Evolutionary conservation across 1,139 yeast genomes (phyloP).

Genomic region (Yamadazyma sp.): DNA sequence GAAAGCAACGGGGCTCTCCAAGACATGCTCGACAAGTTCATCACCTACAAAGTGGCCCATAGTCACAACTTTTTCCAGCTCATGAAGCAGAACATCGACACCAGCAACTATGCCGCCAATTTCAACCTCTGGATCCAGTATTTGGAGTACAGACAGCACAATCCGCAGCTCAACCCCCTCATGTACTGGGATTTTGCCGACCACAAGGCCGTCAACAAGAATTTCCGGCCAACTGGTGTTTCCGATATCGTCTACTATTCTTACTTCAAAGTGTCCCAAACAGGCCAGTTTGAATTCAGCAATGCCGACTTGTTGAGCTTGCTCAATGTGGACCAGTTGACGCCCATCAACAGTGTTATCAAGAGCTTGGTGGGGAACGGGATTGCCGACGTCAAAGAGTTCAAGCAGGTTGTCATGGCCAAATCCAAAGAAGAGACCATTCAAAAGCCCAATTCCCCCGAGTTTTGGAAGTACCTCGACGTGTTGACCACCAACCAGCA

Average conservation of each 20-base stretch:
- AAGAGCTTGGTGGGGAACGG: neutral
- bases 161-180: neutral
- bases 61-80: constrained; percentile 29
- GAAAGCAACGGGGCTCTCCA: constrained; percentile 18
- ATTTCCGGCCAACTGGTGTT: neutral
- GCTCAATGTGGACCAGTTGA: constrained; percentile 28
- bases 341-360: constrained; percentile 11
- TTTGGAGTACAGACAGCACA: constrained; percentile 25
- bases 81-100: constrained; percentile 22
- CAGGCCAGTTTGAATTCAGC: constrained; percentile 23
- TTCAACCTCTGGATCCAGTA: constrained; percentile 36
- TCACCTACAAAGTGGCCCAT: constrained; percentile 32
- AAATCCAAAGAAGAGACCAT: neutral
- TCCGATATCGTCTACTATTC: constrained; percentile 33
- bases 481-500: neutral
- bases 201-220: constrained; percentile 9
- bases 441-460: constrained; percentile 11
- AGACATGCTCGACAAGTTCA: constrained; percentile 28
- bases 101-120: constrained; percentile 23
- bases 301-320: constrained; percentile 28
- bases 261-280: constrained; percentile 31
- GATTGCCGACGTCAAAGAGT: constrained; percentile 4
- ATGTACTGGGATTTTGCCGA: constrained; percentile 1
- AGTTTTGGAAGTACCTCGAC: constrained; percentile 3
- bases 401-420: neutral